These are phyloP conservation scores for Nakazawaea peltata DNA, from an alignment of 805 yeast species.

Conservation along the genomic window DNA sequence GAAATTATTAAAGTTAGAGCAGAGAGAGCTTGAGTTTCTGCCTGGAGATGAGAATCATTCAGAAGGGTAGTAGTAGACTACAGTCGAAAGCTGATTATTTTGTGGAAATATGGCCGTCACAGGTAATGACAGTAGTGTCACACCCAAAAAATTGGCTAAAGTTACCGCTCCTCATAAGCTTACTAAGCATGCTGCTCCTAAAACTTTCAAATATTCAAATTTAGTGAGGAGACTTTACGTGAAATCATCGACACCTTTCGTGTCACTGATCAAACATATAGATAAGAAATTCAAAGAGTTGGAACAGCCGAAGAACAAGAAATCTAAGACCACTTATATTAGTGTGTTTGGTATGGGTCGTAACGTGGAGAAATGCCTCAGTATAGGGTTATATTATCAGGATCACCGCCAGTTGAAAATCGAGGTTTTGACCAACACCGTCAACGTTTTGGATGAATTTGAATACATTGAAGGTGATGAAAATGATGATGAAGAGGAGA, in stretches of 20 bases:
- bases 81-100: no score
- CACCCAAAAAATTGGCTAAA: no score
- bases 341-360: slow-evolving; percentile 71
- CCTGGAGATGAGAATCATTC: no score
- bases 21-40: no score
- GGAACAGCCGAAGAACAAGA: slow-evolving; percentile 21
- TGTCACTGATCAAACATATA: slow-evolving; percentile 64
- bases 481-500: slow-evolving; percentile 24
- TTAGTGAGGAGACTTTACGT: slow-evolving; percentile 44
- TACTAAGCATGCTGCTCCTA: slow-evolving; percentile 49
- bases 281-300: slow-evolving; percentile 41
- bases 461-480: slow-evolving; percentile 13
- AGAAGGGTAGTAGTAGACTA: no score
- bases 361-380: slow-evolving; percentile 55
- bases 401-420: slow-evolving; percentile 40
- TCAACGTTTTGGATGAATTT: slow-evolving; percentile 69
- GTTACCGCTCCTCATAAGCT: slow-evolving; percentile 17
- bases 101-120: no score
- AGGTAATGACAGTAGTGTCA: no score
- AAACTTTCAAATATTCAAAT: slow-evolving; percentile 32
- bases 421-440: slow-evolving; percentile 55
- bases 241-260: slow-evolving; percentile 60
- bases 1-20: no score
- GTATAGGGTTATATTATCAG: slow-evolving; percentile 54
- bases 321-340: slow-evolving; percentile 30